A percentile compares a stretch with the other conserved stretches of the same genome.
phyloP scores from a whole-genome alignment of 1,284 basidiomycete species.

The Puccinia horiana region DNA sequence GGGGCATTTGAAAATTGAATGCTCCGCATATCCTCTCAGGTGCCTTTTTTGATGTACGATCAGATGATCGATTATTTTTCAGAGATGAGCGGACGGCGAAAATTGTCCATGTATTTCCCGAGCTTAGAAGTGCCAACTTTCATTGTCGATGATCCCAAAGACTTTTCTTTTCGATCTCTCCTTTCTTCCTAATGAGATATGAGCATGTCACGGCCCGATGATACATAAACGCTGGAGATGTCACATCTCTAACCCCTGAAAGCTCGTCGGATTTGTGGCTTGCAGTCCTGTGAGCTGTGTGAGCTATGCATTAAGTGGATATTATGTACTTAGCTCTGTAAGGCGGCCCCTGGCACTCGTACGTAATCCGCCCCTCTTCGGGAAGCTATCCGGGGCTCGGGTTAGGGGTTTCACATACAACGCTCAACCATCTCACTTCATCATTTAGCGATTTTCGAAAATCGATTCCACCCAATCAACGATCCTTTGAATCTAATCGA shows the following conservation, averaged over 20 bases:
- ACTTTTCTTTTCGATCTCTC: no score
- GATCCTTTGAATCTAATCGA: no score
- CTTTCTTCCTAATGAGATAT: no score
- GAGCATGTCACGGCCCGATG: no score
- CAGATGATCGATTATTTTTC: no score
- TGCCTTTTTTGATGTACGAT: no score
- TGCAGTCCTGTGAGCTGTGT: not conserved
- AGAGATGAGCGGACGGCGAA: not conserved
- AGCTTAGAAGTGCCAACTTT: no score
- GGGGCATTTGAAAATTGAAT: no score
- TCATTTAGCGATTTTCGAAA: not conserved
- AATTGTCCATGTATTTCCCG: no score
- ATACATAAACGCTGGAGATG: not conserved
- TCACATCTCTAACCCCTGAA: not conserved
- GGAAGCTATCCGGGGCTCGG: constrained; percentile 21
- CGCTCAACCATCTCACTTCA: not conserved
- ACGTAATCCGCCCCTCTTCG: constrained; percentile 11
- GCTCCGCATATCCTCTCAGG: no score
- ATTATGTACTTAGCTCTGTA: not conserved
- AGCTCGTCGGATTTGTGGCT: not conserved
- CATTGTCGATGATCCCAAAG: no score
- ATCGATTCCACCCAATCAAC: not conserved
- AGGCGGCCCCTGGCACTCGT: not conserved
- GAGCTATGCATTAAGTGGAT: no score
- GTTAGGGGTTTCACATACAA: constrained; percentile 21